Conservation (phyloP, 257 asterid genomes). For the Fraxinus anomala region DNA sequence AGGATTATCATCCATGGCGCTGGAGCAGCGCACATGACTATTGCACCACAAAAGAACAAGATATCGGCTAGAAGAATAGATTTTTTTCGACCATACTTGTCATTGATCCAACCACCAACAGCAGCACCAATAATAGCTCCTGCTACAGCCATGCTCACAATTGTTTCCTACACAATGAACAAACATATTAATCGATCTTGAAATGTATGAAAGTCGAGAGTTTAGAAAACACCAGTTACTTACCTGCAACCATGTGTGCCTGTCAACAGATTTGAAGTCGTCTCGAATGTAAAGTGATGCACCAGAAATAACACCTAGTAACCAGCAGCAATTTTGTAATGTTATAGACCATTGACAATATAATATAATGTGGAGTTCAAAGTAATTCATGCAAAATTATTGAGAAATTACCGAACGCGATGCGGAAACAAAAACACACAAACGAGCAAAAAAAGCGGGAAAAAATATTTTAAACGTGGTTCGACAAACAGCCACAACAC, state of each 20-base stretch:
- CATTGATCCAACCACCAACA: conserved; percentile 64
- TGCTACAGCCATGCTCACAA: conserved; percentile 79
- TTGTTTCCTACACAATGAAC: conserved; percentile 54
- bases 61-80: conserved; percentile 70
- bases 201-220: not conserved
- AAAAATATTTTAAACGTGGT: too few species aligned
- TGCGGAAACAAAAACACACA: too few species aligned
- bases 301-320: conserved; percentile 84
- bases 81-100: conserved; percentile 65
- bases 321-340: conserved; percentile 18
- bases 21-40: conserved; percentile 62
- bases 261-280: conserved; percentile 51
- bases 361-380: not conserved
- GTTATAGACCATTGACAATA: too few species aligned
- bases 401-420: not conserved
- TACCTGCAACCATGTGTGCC: conserved; percentile 68
- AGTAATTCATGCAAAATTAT: not conserved
- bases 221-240: not conserved
- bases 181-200: not conserved
- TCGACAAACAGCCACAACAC: too few species aligned
- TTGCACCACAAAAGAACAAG: conserved; percentile 61
- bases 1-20: conserved; percentile 70
- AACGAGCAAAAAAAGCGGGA: too few species aligned
- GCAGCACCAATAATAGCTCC: conserved; percentile 87
- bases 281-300: conserved; percentile 76